Base-by-base conservation (phyloP, 768 basidiomycete species). In the Infundibulicybe gibba region DNA sequence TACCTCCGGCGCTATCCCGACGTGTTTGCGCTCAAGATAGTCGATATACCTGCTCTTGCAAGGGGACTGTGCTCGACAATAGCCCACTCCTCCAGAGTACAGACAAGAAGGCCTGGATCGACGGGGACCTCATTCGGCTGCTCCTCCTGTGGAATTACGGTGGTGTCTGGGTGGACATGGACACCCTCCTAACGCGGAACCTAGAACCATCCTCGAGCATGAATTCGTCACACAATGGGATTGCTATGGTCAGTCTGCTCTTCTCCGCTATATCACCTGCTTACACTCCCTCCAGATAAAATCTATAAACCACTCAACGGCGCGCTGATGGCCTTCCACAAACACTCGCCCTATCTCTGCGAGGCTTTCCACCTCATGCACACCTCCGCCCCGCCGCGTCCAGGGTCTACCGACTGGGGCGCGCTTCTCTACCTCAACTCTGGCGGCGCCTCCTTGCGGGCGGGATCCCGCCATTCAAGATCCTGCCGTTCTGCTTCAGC, bases 151-250 rank as follows among this genome's bases (percentile, higher is more conserved):
- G 94, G 90, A 82, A 80, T 50, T 83, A 79, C 58, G 95, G 95
- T 1, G 95, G 95, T 0, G 81, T 97, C 17, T 98, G 95, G 95
- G 75, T 97, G 40, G 95, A 99, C 62, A 97, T 97, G 93, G 95
- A 99, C 65, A 89, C 89, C 43, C 75, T 98, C 45, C 70, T 97
- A 52, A 95, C 92, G 39, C 72, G 95, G 45, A 90, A 94, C 66
- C 68, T 98, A 31, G 72, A 83, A 2, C 93, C 94, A 8, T 97
- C 46, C 75, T 89, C 5, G 94, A 97, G 62, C 87, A 91, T 57
- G 95, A 99, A 65, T 99, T 94, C 61, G 91, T 97, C 9, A 95
- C 92, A 1, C 94, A 99, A 58, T 99, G 95, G 95, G 95, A 99
- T 61, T 97, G 95, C 63, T 97, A 97, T 58, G 90, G 94, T 93